Percentiles rank a stretch among this genome's conserved stretches.
Evolutionary conservation across 345 rosid genomes (phyloP).

Genomic region (Limnanthes douglasii): DNA sequence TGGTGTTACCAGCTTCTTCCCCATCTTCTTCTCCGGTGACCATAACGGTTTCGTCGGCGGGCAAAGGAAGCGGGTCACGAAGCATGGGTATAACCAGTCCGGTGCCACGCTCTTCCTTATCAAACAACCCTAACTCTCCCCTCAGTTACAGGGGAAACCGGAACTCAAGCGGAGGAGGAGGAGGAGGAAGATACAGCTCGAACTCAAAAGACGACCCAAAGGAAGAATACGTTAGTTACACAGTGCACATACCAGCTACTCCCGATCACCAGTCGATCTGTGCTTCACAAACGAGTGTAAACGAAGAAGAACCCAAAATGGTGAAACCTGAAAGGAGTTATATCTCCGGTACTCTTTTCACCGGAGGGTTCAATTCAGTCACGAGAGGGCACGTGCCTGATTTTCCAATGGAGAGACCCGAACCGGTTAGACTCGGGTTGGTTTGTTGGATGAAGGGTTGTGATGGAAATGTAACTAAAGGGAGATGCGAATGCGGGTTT

Average conservation of each 20-base stretch:
- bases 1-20: conserved; percentile 47
- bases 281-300: conserved; percentile 30
- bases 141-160: conserved; percentile 25
- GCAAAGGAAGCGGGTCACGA: conserved; percentile 53
- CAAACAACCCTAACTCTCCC: conserved; percentile 51
- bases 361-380: conserved; percentile 56
- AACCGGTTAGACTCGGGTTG: conserved; percentile 18
- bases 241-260: conserved; percentile 70
- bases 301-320: conserved; percentile 17
- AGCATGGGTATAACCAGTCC: conserved; percentile 66
- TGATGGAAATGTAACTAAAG: conserved; percentile 39
- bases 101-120: conserved; percentile 33
- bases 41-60: conserved; percentile 46
- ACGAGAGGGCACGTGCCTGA: conserved; percentile 61
- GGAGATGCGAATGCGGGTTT: conserved; percentile 58
- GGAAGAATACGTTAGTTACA: conserved; percentile 34
- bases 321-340: conserved; percentile 20
- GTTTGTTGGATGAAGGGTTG: conserved; percentile 61
- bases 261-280: conserved; percentile 58
- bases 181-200: conserved; percentile 41
- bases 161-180: conserved; percentile 29
- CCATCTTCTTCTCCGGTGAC: conserved; percentile 57
- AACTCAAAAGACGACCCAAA: conserved; percentile 28
- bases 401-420: conserved; percentile 24
- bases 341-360: conserved; percentile 51